Base-by-base conservation (phyloP, 2,329 filamentous ascomycete species). In the Thielaviopsis populi region DNA sequence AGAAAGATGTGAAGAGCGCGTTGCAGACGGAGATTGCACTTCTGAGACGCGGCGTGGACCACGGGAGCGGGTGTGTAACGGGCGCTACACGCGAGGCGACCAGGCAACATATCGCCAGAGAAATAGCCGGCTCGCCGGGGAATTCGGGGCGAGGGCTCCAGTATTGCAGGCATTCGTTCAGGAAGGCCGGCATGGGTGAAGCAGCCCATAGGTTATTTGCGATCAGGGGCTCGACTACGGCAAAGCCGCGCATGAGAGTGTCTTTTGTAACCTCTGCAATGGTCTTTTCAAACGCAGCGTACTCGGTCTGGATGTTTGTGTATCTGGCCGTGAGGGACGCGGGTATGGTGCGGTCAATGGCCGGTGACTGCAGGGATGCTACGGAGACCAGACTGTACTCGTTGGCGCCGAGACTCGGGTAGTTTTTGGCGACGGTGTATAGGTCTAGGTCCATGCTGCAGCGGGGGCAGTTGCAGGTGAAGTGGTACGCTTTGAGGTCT, bases 391-490 rank as follows among this genome's bases (percentile, higher is more conserved):
- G 69, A 65, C 78, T 80, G 68, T 75, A 71, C 0, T 68, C 69
- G 69, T 82, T 80, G 63, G 80, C 72, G 6, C 72, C 67, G 10
- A 79, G 68, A 63, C 72, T 69, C 1, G 76, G 74, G 13, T 75
- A 78, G 1, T 46, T 61, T 62, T 74, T 72, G 69, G 76, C 79
- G 40, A 79, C 77, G 65, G 82, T 74, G 68, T 84, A 84, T 54
- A 81, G 74, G 65, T 80, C 78, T 24, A 83, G 71, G 67, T 84
- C 75, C 15, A 76, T 71, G 11, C 68, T 69, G 69, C 82, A 84
- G 40, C 80, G 76, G 13, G 66, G 69, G 65, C 82, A 84, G 22
- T 64, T 67, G 68, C 82, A 84, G 7, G 72, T 68, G 67, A 84
- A 84, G 68, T 78, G 76, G 69, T 83, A 84, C 11, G 75, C 72